Evolutionary conservation across 2,329 filamentous ascomycete species (phyloP), one percentile per base, ranked within the genome.

Genomic region (Sordariomycetes sp.): DNA sequence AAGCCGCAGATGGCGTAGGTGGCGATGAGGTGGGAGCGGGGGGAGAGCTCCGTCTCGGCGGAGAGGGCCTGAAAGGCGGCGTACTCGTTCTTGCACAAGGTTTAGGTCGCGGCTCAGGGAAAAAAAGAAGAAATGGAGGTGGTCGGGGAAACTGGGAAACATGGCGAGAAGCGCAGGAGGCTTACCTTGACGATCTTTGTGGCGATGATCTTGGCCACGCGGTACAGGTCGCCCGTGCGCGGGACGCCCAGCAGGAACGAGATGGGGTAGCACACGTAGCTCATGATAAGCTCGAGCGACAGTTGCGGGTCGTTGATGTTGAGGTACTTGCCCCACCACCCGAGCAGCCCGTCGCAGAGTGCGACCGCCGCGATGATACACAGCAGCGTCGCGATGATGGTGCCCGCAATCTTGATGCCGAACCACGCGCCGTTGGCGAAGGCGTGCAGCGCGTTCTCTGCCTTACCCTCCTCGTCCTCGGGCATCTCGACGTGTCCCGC

Each of bases 401-500:
- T 92, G 60, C 86, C 88, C 3, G 84, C 89, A 62, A 95, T 90
- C 76, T 90, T 92, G 64, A 95, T 77, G 67, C 89, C 90, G 10
- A 94, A 76, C 87, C 88, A 92, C 12, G 89, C 85, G 60, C 90
- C 90, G 62, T 89, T 89, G 61, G 89, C 84, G 64, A 95, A 91
- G 1, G 90, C 89, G 67, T 95, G 89, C 3, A 96, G 80, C 13
- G 83, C 80, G 66, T 96, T 96, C 61, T 85, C 77, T n/a, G 89
- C 81, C 64, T 80, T 81, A 68, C 89, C 76, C 62, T 92, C 86
- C 7, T 86, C 80, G 57, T 91, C 86, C 35, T 94, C 86, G 2
- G 90, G 89, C 28, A 95, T 81, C 50, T 92, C 83, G 34, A 94
- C 86, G 20, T 84, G 58, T 58, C 90, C 89, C 4, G 88, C 86